Evolutionary conservation across 805 yeast species (phyloP), one percentile per base, ranked within the genome.

Genomic region (Saccharomycodes ludwigii): DNA sequence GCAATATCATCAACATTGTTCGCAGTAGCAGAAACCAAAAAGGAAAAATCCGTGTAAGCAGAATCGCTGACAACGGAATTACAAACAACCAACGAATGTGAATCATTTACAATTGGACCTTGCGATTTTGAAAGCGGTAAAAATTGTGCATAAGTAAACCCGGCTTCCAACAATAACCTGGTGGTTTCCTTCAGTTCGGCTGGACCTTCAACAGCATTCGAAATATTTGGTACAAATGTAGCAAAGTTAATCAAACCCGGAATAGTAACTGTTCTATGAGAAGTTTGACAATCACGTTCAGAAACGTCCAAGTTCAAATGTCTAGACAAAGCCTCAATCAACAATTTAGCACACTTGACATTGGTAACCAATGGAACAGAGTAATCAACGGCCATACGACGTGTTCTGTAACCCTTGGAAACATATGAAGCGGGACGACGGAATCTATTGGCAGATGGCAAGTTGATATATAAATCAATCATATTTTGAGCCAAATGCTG

Each of bases 371-470:
- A 69, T 31, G 99, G 99, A 54, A 91, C 85, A 32, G 96, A 86
- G 58, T 82, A 93, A 62, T 91, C 99, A 43, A 91, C 96, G 45
- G 99, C 98, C 97, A 91, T 82, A 68, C 99, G 91, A 71, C 99
- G 93, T 28, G 97, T 83, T 59, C 73, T 76, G 70, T 91, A 91
- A 57, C 99, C 99, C 65, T 82, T 85, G 18, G 95, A 83, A 69
- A 91, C 84, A 63, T 91, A 91, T 40, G 88, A 80, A 34, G 99
- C 96, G 39, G 99, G 99, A 62, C 99, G 83, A 58, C 99, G 81
- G 76, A 83, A 91, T 56, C 95, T 72, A 70, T 91, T 91, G 29
- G 94, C 68, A 40, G 97, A 86, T 39, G 99, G 99, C 66, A 91
- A 66, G 65, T 91, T 91, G 63, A 91, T 78, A 70, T 91, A 91